Evolutionary conservation across 2,329 filamentous ascomycete species (phyloP).

Genomic region (Ascosphaera apis): DNA sequence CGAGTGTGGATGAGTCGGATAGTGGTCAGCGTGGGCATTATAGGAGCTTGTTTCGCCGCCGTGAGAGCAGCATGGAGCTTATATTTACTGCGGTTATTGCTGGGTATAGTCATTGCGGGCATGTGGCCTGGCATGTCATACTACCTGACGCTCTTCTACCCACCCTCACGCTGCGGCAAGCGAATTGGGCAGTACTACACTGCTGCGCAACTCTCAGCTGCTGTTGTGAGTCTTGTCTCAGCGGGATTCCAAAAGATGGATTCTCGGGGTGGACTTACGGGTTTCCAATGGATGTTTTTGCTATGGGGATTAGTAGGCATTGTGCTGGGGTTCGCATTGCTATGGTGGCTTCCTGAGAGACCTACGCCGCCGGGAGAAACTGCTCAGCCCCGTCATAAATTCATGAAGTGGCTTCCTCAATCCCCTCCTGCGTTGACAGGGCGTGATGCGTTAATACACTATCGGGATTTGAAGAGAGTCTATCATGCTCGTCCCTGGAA

Average conservation of each 20-base stretch:
- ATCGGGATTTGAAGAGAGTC: constrained; percentile 56
- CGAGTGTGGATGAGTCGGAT: constrained; percentile 84
- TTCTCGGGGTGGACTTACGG: constrained; percentile 48
- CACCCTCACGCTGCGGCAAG: constrained; percentile 64
- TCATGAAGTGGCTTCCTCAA: constrained; percentile 42
- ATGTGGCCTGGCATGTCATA: constrained; percentile 95
- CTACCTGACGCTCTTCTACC: constrained; percentile 80
- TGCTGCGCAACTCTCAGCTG: constrained; percentile 67
- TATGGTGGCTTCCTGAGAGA: constrained; percentile 83
- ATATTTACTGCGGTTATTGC: constrained; percentile 62
- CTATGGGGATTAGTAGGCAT: constrained; percentile 59
- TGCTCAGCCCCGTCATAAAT: constrained; percentile 13
- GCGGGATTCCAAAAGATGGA: constrained; percentile 88
- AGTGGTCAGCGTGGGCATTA: constrained; percentile 64
- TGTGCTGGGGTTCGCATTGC: constrained; percentile 44
- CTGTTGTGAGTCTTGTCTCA: constrained; percentile 71
- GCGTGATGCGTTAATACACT: constrained; percentile 60
- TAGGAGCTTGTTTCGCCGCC: constrained; percentile 63
- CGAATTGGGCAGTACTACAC: constrained; percentile 80
- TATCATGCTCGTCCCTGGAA: constrained; percentile 58
- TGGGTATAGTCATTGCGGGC: constrained; percentile 71
- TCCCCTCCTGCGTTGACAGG: constrained; percentile 50
- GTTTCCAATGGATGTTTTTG: constrained; percentile 53
- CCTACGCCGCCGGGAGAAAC: constrained; percentile 40
- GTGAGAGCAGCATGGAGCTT: constrained; percentile 67